Evolutionary conservation across 2,329 filamentous ascomycete genomes (phyloP), one percentile per base, ranked within the genome.

Genomic region (Xylariomycetidae sp.): DNA sequence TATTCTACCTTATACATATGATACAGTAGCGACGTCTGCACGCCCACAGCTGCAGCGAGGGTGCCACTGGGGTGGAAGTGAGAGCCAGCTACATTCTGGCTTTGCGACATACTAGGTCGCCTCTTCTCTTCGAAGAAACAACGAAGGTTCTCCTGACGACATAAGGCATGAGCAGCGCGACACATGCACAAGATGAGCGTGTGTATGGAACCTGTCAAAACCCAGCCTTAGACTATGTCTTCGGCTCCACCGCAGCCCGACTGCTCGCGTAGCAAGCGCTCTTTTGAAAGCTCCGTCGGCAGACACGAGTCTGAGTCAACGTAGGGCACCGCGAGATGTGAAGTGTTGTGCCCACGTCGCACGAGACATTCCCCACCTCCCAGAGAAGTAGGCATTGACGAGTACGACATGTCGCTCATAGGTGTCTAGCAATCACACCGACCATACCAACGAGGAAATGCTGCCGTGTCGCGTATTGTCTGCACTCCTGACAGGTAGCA

Each of bases 381-480:
- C 48, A 61, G 56, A 56, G 54, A 47, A 61, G 61, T 46, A 63
- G 57, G 53, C 48, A 38, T 61, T 59, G 57, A 60, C 57, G 61
- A 64, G 46, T 48, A 58, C 48, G 44, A 41, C 52, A 54, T 46
- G 40, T 28, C 33, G 33, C 33, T 43, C 29, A 38, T 32, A 20
- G 28, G 31, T 37, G 33, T 38, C 46, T 33, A 80, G 50, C 75
- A 79, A 56, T 80, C 72, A 51, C 75, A 80, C 47, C 75, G 72
- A 36, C 76, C 73, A 54, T 70, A 68, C 68, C 77, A 89, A 49
- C 89, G 77, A 30, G 89, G 89, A 55, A 95, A 96, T 17, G 85
- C 77, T 35, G 94, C 85, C 16, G 88, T 77, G 59, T 96, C 89
- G 54, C 88, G 77, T 51, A 96, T 77, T 49, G 86, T 94, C 44